These are phyloP conservation scores for Soucietia sequanensis DNA, from an alignment of 805 yeast species.

Conservation along the genomic window DNA sequence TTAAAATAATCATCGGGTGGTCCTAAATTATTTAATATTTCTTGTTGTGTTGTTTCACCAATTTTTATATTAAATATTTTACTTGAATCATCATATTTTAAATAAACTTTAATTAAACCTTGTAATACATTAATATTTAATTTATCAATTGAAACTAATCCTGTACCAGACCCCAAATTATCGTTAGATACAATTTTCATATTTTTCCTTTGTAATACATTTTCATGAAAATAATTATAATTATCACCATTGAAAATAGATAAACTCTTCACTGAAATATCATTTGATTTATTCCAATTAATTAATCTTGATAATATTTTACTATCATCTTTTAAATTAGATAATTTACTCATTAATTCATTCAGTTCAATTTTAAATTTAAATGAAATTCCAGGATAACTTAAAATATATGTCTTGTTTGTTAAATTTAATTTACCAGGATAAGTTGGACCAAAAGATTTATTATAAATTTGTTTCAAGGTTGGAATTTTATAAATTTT, in stretches of 20 bases:
- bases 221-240: slow-evolving; percentile 22
- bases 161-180: background rate
- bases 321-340: slow-evolving; percentile 15
- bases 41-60: slow-evolving; percentile 50
- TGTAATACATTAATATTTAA: slow-evolving; percentile 17
- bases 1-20: slow-evolving; percentile 55
- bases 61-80: slow-evolving; percentile 20
- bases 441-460: slow-evolving; percentile 61
- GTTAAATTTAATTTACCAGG: slow-evolving; percentile 43
- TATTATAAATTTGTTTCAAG: slow-evolving; percentile 50
- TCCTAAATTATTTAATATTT: slow-evolving; percentile 46
- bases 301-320: slow-evolving; percentile 24
- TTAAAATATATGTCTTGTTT: slow-evolving; percentile 38
- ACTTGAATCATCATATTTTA: slow-evolving; percentile 2
- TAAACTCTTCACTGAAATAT: slow-evolving; percentile 36
- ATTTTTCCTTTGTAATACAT: slow-evolving; percentile 3
- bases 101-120: slow-evolving; percentile 22
- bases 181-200: slow-evolving; percentile 1
- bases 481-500: slow-evolving; percentile 14
- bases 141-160: slow-evolving; percentile 6
- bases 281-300: slow-evolving; percentile 31
- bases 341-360: slow-evolving; percentile 12
- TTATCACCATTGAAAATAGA: slow-evolving; percentile 41
- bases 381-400: slow-evolving; percentile 59
- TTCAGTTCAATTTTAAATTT: slow-evolving; percentile 33